Percentiles rank a stretch among this genome's conserved stretches.
These are phyloP conservation scores for Claviceps sp. DNA, from an alignment of 2,329 filamentous ascomycete species.

Conservation along the genomic window DNA sequence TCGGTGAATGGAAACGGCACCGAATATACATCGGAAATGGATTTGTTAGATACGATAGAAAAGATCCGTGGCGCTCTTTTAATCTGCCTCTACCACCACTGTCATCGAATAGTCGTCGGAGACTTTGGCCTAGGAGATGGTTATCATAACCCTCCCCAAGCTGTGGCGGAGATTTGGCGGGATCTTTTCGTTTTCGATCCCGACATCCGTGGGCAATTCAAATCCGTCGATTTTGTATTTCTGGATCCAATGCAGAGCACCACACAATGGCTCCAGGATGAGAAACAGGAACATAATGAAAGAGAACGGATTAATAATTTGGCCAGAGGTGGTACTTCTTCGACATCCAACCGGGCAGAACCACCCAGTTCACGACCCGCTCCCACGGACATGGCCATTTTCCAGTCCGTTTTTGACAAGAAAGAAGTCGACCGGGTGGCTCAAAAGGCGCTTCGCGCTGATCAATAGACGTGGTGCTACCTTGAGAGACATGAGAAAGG, in stretches of 20 bases:
- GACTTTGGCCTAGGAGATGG: slow-evolving; percentile 53
- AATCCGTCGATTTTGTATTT: slow-evolving; percentile 50
- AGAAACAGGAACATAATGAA: slow-evolving; percentile 11
- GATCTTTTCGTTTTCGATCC: slow-evolving; percentile 50
- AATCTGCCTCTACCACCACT: slow-evolving; percentile 50
- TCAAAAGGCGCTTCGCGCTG: slow-evolving; percentile 33
- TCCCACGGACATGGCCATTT: slow-evolving; percentile 37
- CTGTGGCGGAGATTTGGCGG: slow-evolving; percentile 52
- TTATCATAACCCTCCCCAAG: slow-evolving; percentile 50
- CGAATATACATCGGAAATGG: slow-evolving; percentile 58
- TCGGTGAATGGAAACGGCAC: slow-evolving; percentile 56
- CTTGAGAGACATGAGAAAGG: slow-evolving; percentile 6
- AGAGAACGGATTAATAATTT: slow-evolving; percentile 1
- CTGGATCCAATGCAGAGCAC: slow-evolving; percentile 44
- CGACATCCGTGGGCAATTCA: slow-evolving; percentile 47
- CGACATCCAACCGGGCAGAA: slow-evolving; percentile 8
- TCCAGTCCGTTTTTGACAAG: slow-evolving; percentile 36
- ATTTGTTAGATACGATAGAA: slow-evolving; percentile 57
- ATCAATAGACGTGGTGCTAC: slow-evolving; percentile 34
- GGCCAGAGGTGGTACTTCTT: too few relatives aligned
- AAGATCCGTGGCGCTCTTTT: slow-evolving; percentile 58
- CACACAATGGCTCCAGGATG: slow-evolving; percentile 37
- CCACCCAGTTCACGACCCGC: slow-evolving; percentile 12
- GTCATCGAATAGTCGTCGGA: slow-evolving; percentile 45
- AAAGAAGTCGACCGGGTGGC: slow-evolving; percentile 36